A percentile compares a stretch with the other conserved stretches of the same genome.
These are phyloP conservation scores for Passiflora organensis DNA, from an alignment of 345 rosid genomes.

Conservation along the genomic window DNA sequence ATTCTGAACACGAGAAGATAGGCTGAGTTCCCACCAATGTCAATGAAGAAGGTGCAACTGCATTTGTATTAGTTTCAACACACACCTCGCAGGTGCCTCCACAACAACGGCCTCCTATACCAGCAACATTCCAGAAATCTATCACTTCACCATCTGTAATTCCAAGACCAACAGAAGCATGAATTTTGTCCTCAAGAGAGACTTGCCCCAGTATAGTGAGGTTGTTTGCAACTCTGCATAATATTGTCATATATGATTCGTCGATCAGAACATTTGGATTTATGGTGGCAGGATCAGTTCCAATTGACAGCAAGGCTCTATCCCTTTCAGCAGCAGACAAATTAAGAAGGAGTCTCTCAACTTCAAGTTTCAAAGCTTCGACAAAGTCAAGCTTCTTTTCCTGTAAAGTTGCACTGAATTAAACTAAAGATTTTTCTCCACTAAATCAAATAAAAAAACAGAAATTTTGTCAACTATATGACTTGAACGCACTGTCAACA, in stretches of 20 bases:
- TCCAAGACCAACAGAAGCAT: conserved; percentile 72
- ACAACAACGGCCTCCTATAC: conserved; percentile 57
- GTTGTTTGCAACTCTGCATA: conserved; percentile 58
- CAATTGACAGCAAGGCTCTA: conserved; percentile 79
- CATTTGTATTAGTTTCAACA: conserved; percentile 47
- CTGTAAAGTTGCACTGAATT: conserved; percentile 35
- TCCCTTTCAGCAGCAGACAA: conserved; percentile 97
- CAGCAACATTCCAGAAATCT: conserved; percentile 78
- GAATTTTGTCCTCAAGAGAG: conserved; percentile 74
- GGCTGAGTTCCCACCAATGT: conserved; percentile 39
- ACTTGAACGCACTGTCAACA: too few species aligned
- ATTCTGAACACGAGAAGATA: conserved; percentile 56
- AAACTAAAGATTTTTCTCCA: neutral
- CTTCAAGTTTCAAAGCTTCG: conserved; percentile 87
- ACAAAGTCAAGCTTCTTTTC: conserved; percentile 54
- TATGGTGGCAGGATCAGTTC: conserved; percentile 88
- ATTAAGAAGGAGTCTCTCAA: conserved; percentile 78
- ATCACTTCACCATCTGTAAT: conserved; percentile 44
- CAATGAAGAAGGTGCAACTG: conserved; percentile 27
- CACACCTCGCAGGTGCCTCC: conserved; percentile 64
- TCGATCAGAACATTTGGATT: conserved; percentile 75
- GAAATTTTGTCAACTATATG: too few species aligned
- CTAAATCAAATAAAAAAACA: too few species aligned
- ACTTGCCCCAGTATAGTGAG: conserved; percentile 85
- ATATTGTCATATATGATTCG: conserved; percentile 63